A percentile compares a stretch with the other conserved stretches of the same genome.
These are phyloP conservation scores for Botryotinia convoluta DNA, from an alignment of 2,329 filamentous ascomycete species.

Conservation along the genomic window DNA sequence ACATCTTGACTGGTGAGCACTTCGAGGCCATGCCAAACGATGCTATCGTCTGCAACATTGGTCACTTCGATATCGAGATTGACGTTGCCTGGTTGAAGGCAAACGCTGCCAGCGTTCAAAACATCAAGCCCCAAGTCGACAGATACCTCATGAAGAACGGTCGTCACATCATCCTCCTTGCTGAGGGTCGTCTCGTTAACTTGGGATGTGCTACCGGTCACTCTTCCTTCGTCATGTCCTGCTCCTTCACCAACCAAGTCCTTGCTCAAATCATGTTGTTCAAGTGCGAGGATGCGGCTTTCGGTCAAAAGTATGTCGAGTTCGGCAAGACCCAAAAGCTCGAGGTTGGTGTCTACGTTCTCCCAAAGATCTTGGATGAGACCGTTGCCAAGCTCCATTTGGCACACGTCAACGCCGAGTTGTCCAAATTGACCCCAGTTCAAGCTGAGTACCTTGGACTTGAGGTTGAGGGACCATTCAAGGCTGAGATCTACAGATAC, in stretches of 20 bases:
- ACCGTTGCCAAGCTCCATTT: conserved; percentile 95
- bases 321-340: conserved; percentile 93
- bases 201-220: conserved; percentile 98
- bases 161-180: conserved; percentile 96
- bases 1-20: conserved; percentile 89
- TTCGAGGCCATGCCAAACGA: conserved; percentile 97
- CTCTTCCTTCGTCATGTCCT: conserved; percentile 99
- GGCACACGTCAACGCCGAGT: conserved; percentile 89
- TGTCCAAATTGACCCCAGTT: conserved; percentile 77
- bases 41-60: conserved; percentile 99
- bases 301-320: conserved; percentile 92
- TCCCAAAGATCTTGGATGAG: conserved; percentile 99
- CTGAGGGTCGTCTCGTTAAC: conserved; percentile 98
- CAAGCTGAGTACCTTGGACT: conserved; percentile 96
- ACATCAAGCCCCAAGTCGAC: conserved; percentile 99
- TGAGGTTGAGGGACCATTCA: conserved; percentile 84
- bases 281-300: conserved; percentile 86
- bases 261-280: conserved; percentile 98
- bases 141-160: conserved; percentile 92
- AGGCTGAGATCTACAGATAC: conserved; percentile 71
- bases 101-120: conserved; percentile 88
- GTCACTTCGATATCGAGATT: conserved; percentile 99
- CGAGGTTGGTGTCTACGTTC: conserved; percentile 87
- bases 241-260: conserved; percentile 99
- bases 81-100: conserved; percentile 99